Evolutionary conservation across 2,329 filamentous ascomycete species (phyloP).

Genomic region (Colletotrichum musicola): DNA sequence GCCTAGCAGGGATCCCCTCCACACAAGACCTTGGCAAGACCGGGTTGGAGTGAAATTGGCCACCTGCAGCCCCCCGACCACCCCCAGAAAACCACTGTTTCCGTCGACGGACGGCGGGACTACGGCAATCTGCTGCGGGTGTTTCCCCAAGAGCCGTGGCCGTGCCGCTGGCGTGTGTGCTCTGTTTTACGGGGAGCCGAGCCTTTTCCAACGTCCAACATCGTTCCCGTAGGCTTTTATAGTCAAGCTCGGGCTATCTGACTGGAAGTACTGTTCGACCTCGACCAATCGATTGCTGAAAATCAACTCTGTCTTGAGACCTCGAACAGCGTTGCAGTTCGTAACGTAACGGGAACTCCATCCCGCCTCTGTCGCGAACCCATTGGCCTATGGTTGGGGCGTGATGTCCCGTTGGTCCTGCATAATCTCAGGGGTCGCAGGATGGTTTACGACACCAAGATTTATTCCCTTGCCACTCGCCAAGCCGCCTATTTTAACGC

Average conservation of each 20-base stretch:
- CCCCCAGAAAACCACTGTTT: constrained; percentile 17
- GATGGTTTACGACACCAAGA: neutral
- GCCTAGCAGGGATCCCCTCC: constrained; percentile 19
- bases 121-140: constrained; percentile 19
- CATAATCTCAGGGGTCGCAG: constrained; percentile 18
- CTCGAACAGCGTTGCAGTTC: neutral
- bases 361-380: neutral
- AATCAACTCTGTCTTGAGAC: no score
- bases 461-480: constrained; percentile 30
- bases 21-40: constrained; percentile 21
- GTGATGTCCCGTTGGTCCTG: constrained; percentile 24
- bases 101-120: constrained; percentile 24
- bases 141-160: constrained; percentile 3
- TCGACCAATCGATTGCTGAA: neutral
- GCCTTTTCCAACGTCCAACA: constrained; percentile 12
- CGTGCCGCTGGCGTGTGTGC: constrained; percentile 15
- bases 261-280: neutral
- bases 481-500: constrained; percentile 13
- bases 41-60: constrained; percentile 19
- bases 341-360: neutral
- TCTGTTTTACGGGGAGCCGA: constrained; percentile 10
- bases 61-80: constrained; percentile 6
- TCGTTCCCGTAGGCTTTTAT: neutral
- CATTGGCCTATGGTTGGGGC: constrained; percentile 1
- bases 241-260: neutral